Evolutionary conservation across 2,329 filamentous ascomycete genomes (phyloP).

Genomic region (Penicillium italicum): DNA sequence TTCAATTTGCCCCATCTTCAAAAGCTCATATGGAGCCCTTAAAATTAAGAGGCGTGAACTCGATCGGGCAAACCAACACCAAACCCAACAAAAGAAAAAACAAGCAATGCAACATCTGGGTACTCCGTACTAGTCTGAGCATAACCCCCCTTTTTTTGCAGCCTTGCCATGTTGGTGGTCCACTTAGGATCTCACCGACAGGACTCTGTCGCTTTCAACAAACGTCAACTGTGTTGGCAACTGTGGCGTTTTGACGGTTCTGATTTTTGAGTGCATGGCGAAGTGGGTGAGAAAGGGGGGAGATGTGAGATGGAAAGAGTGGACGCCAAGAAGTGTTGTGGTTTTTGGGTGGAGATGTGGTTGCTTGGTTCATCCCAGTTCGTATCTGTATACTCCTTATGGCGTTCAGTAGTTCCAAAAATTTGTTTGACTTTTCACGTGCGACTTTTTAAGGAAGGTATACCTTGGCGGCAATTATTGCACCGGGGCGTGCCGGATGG

Average conservation of each 20-base stretch:
- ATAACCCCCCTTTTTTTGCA: slow-evolving; percentile 4
- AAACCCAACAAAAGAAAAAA: not conserved
- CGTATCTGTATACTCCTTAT: not conserved
- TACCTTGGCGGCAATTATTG: not conserved
- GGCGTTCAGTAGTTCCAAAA: slow-evolving; percentile 2
- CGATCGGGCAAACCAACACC: not conserved
- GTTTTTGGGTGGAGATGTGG: not conserved
- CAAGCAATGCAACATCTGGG: slow-evolving; percentile 11
- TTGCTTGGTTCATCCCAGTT: not conserved
- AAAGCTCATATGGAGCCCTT: not conserved
- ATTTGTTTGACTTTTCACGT: too few species aligned
- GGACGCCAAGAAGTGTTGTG: not conserved
- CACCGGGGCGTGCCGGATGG: slow-evolving; percentile 21
- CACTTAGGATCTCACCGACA: slow-evolving; percentile 16
- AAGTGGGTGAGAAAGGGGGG: not conserved
- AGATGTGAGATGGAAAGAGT: not conserved
- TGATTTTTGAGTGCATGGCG: slow-evolving; percentile 5
- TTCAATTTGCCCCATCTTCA: not conserved
- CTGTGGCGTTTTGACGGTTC: slow-evolving; percentile 2
- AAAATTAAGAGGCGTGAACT: slow-evolving; percentile 2
- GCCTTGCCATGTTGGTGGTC: slow-evolving; percentile 21
- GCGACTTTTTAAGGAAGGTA: not conserved
- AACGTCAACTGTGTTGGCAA: slow-evolving; percentile 3
- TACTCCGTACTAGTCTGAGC: slow-evolving; percentile 12
- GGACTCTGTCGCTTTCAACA: not conserved